Conservation (phyloP, 108 stramenopile genomes). For the Pseudonitzschia multistriata region DNA sequence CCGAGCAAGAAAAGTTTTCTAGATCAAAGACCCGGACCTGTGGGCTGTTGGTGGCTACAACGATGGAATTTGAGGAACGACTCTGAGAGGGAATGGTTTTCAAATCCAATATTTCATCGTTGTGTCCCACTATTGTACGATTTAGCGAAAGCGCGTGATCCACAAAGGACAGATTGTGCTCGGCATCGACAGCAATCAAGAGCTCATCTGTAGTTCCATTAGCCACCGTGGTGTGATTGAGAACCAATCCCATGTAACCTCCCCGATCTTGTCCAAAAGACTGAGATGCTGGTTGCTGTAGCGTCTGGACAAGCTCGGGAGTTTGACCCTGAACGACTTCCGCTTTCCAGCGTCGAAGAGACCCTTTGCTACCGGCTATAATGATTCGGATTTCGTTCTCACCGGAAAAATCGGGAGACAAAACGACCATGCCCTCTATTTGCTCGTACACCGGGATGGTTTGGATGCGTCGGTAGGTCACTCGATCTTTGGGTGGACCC, state of each 20-base stretch:
- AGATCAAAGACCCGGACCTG: conserved; percentile 89
- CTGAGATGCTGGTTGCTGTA: conserved; percentile 48
- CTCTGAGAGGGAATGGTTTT: conserved; percentile 62
- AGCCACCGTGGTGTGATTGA: conserved; percentile 23
- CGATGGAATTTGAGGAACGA: conserved; percentile 36
- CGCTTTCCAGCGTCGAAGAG: conserved; percentile 69
- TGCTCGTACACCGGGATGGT: conserved; percentile 83
- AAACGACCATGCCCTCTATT: conserved; percentile 71
- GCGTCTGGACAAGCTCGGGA: conserved; percentile 45
- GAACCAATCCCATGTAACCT: conserved; percentile 54
- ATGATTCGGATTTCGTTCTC: conserved; percentile 53
- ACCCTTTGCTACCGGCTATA: conserved; percentile 79
- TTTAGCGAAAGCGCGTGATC: conserved; percentile 29
- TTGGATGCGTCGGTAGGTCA: conserved; percentile 58
- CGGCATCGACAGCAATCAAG: conserved; percentile 86
- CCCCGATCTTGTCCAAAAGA: conserved; percentile 78
- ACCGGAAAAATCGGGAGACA: conserved; percentile 31
- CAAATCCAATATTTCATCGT: conserved; percentile 93
- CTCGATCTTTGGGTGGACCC: conserved; percentile 11
- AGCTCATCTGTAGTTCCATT: conserved; percentile 35
- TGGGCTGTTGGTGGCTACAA: conserved; percentile 93
- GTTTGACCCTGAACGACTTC: conserved; percentile 31
- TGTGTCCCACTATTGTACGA: conserved; percentile 89
- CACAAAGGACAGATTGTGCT: conserved; percentile 87
- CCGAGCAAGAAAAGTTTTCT: conserved; percentile 64